These are phyloP conservation scores for Bertia moriformis DNA, from an alignment of 2,329 filamentous ascomycete species.

Conservation along the genomic window DNA sequence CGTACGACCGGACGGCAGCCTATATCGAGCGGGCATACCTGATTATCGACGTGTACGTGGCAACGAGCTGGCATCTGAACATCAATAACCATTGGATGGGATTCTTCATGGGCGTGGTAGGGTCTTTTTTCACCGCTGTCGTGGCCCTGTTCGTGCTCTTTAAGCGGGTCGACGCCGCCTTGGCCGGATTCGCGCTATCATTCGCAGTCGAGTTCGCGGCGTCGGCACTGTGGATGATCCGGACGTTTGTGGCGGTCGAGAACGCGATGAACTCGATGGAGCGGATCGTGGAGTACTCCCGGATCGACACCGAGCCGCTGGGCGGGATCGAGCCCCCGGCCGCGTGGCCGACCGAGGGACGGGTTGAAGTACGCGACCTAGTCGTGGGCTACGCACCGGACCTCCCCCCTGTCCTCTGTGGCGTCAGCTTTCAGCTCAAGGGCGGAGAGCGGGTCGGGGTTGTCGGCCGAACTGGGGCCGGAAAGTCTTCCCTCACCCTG, in stretches of 20 bases:
- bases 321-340: conserved; percentile 28
- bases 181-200: background rate
- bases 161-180: conserved; percentile 28
- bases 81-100: conserved; percentile 39
- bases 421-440: background rate
- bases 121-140: conserved; percentile 29
- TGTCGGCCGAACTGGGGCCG: background rate
- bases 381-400: conserved; percentile 36
- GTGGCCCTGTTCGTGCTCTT: conserved; percentile 30
- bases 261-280: background rate
- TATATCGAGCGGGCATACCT: conserved; percentile 34
- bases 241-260: background rate
- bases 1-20: conserved; percentile 31
- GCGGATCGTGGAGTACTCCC: conserved; percentile 28
- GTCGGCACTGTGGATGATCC: conserved; percentile 8
- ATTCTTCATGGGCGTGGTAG: conserved; percentile 32
- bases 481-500: background rate
- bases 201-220: background rate
- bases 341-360: conserved; percentile 38
- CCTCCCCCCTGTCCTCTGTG: conserved; percentile 9
- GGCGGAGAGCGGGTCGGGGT: background rate
- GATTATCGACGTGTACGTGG: conserved; percentile 32
- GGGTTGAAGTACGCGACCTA: conserved; percentile 34
- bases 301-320: conserved; percentile 29
- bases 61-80: conserved; percentile 34